These are phyloP conservation scores for Solanum etuberosum DNA, from an alignment of 257 asterid genomes.

Conservation along the genomic window DNA sequence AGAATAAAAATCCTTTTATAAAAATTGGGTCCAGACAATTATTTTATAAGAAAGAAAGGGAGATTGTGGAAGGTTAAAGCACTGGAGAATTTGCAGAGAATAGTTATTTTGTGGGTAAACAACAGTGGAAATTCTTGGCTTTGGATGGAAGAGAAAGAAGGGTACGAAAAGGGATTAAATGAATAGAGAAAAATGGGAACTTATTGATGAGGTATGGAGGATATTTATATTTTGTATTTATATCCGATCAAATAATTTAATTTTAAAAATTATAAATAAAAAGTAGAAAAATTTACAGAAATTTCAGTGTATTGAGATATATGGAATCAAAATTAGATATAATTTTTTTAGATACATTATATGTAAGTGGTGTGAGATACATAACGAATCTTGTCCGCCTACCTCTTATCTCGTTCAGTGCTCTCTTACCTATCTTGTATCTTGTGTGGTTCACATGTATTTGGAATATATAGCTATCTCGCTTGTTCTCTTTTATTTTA, in stretches of 20 bases:
- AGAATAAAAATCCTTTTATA: neutral
- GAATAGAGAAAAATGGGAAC: neutral
- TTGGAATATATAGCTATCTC: neutral
- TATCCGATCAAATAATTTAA: neutral
- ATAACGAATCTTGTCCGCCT: too few relatives aligned
- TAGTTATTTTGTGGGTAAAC: neutral
- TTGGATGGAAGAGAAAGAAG: neutral
- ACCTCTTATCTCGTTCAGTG: too few relatives aligned
- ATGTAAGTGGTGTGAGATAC: rapidly evolving
- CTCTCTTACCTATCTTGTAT: neutral
- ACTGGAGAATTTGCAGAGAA: neutral
- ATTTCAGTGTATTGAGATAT: too few relatives aligned
- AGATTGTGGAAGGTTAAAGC: neutral
- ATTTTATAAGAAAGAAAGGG: neutral
- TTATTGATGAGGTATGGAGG: neutral
- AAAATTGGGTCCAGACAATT: neutral
- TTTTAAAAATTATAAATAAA: too few relatives aligned
- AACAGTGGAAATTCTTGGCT: neutral
- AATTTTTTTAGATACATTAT: too few relatives aligned
- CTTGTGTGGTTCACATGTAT: neutral
- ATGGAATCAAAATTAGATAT: too few relatives aligned
- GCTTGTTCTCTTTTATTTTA: too few relatives aligned
- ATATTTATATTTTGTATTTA: neutral
- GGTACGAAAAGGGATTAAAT: neutral
- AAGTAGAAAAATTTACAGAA: too few relatives aligned